Evolutionary conservation across 768 basidiomycete species (phyloP).

Genomic region (Pilatotrama ljubarskyi): DNA sequence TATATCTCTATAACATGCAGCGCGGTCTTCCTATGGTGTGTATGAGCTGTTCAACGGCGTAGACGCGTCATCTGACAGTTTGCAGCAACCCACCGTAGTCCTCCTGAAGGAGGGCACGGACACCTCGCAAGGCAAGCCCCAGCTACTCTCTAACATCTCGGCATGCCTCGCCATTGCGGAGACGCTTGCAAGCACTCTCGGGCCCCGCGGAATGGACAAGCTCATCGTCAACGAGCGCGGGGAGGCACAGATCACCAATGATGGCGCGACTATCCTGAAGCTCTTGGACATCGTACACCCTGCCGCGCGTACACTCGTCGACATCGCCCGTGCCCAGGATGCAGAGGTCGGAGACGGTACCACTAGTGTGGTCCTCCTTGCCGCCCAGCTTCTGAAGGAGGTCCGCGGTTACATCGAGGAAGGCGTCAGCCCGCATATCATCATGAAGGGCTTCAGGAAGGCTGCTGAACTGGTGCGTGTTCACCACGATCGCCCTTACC

Average conservation of each 20-base stretch:
- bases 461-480: constrained; percentile 78
- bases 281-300: constrained; percentile 98
- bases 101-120: constrained; percentile 96
- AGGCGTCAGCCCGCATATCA: constrained; percentile 94
- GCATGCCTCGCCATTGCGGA: constrained; percentile 93
- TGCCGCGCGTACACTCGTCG: constrained; percentile 95
- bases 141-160: constrained; percentile 92
- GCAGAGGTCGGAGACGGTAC: constrained; percentile 99
- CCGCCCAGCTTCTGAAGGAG: constrained; percentile 93
- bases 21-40: constrained; percentile 77
- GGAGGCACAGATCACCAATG: constrained; percentile 98
- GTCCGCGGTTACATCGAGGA: constrained; percentile 91
- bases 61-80: not conserved
- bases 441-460: constrained; percentile 93
- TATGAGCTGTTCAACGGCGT: not conserved
- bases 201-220: constrained; percentile 99
- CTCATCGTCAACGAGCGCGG: constrained; percentile 92
- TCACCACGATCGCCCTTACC: not conserved
- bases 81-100: constrained; percentile 95
- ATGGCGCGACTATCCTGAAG: constrained; percentile 98
- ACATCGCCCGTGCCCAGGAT: constrained; percentile 97
- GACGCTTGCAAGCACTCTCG: constrained; percentile 92
- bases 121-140: constrained; percentile 90
- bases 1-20: constrained; percentile 58
- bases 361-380: constrained; percentile 92